Conservation (phyloP, 805 yeast species). For the Alloascoidea hylecoeti region DNA sequence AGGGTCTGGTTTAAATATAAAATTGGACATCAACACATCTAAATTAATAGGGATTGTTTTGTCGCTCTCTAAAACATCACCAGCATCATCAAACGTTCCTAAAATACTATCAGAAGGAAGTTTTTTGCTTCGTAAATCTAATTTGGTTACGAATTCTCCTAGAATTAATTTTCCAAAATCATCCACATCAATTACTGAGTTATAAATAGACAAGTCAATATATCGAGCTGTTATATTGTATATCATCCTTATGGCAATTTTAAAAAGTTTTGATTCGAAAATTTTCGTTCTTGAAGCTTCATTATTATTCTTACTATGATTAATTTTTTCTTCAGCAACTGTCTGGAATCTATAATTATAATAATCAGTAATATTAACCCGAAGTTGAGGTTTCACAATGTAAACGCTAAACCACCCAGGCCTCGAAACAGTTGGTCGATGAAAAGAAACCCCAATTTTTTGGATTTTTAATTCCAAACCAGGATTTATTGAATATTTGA, state of each 20-base stretch:
- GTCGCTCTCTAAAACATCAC: not conserved
- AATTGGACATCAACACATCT: not conserved
- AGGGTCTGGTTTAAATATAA: not conserved
- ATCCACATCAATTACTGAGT: not conserved
- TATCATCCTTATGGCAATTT: too few relatives aligned
- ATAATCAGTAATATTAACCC: too few relatives aligned
- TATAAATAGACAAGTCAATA: not conserved
- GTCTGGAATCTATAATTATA: too few relatives aligned
- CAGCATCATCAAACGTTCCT: not conserved
- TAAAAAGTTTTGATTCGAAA: not conserved
- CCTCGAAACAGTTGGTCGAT: conserved; percentile 23
- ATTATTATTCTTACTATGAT: not conserved
- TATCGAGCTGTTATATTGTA: too few relatives aligned
- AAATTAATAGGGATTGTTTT: not conserved
- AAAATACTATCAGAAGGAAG: not conserved
- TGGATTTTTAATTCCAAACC: conserved; percentile 16
- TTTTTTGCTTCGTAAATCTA: not conserved
- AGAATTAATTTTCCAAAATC: not conserved
- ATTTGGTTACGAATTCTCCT: not conserved
- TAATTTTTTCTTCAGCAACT: not conserved
- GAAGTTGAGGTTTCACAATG: conserved; percentile 10
- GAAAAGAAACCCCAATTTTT: conserved; percentile 18
- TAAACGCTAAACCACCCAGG: conserved; percentile 23
- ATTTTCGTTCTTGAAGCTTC: not conserved
- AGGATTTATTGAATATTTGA: too few relatives aligned